Conservation (phyloP, 106 monocot species). For the Allium sativum region DNA sequence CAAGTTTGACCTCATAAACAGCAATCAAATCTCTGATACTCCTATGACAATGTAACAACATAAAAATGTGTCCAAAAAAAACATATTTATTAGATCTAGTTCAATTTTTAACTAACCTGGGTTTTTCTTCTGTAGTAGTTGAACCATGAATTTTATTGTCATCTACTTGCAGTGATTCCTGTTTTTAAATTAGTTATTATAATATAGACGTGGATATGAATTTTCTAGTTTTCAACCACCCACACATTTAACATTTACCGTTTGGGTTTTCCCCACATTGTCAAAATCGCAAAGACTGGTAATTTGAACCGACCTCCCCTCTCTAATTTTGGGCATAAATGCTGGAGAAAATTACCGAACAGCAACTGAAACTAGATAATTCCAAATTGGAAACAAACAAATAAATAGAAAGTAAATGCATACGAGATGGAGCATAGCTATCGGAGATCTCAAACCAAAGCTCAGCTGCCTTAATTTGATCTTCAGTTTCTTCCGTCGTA, state of each 20-base stretch:
- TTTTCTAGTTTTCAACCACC: not conserved
- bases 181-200: not conserved
- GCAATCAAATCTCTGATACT: not conserved
- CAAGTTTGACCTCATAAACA: not conserved
- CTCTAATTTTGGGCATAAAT: constrained; percentile 35
- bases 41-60: not conserved
- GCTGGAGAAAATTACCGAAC: constrained; percentile 13
- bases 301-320: constrained; percentile 17
- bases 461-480: constrained; percentile 53
- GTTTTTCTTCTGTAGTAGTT: not conserved
- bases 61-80: not conserved
- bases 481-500: constrained; percentile 44
- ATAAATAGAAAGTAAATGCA: constrained; percentile 1
- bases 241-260: constrained; percentile 13
- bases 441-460: constrained; percentile 65
- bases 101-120: not conserved
- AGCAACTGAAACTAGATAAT: not conserved
- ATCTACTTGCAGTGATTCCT: constrained; percentile 2
- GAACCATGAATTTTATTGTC: not conserved
- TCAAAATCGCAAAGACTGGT: constrained; percentile 24
- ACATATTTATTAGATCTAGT: too few relatives aligned
- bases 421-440: constrained; percentile 83
- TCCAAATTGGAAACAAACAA: not conserved
- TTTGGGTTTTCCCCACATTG: constrained; percentile 10
- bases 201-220: not conserved